phyloP scores from a whole-genome alignment of 2,329 filamentous ascomycete species.

The Neoarthrinium moseri region DNA sequence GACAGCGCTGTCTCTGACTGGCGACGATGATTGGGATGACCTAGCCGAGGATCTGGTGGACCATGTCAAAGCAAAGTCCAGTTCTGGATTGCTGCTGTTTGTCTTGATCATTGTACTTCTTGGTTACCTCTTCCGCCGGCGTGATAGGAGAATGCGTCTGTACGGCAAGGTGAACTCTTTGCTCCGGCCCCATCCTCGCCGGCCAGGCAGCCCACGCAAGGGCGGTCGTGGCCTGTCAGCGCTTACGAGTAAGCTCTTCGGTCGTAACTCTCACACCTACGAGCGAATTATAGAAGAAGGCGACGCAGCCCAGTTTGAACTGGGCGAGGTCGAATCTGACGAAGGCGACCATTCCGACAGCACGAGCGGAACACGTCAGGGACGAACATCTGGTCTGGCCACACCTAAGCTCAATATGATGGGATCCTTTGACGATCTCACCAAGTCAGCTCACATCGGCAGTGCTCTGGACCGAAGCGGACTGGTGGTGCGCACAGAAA shows the following conservation, averaged over 20 bases:
- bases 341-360: slow-evolving; percentile 65
- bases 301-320: slow-evolving; percentile 72
- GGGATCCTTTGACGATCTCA: slow-evolving; percentile 45
- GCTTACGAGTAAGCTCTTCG: slow-evolving; percentile 65
- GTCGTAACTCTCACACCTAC: slow-evolving; percentile 58
- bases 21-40: slow-evolving; percentile 52
- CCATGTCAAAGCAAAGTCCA: slow-evolving; percentile 63
- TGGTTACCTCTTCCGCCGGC: slow-evolving; percentile 73
- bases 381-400: slow-evolving; percentile 64
- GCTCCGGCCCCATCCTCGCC: slow-evolving; percentile 39
- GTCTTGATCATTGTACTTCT: slow-evolving; percentile 69
- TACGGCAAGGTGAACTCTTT: slow-evolving; percentile 50
- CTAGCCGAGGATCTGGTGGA: slow-evolving; percentile 59
- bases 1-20: slow-evolving; percentile 27
- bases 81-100: slow-evolving; percentile 76
- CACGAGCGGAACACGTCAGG: slow-evolving; percentile 49
- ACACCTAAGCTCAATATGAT: slow-evolving; percentile 61
- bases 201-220: slow-evolving; percentile 47
- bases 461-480: slow-evolving; percentile 66
- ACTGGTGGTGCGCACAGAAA: slow-evolving; percentile 79
- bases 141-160: slow-evolving; percentile 67
- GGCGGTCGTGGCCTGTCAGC: slow-evolving; percentile 44
- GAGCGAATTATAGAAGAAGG: slow-evolving; percentile 86
- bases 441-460: slow-evolving; percentile 25
- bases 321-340: slow-evolving; percentile 65